These are phyloP conservation scores for Populus alba DNA, from an alignment of 345 rosid species.

Conservation along the genomic window DNA sequence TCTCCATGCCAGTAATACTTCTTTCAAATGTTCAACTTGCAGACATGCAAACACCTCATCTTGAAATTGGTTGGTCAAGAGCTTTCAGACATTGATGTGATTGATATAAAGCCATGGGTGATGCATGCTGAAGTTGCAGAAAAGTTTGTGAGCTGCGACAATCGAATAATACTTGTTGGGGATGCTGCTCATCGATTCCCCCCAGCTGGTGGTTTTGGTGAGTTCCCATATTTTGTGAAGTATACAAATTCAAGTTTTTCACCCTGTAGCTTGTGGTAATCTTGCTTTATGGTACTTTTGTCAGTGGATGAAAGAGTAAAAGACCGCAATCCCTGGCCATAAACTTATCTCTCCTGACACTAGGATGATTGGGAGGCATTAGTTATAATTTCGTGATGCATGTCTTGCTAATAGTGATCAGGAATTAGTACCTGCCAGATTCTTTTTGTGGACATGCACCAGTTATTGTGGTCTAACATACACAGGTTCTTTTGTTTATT, in stretches of 20 bases:
- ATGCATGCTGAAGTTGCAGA: constrained; percentile 99
- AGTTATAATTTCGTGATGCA: not conserved
- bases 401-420: not conserved
- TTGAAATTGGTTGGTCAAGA: constrained; percentile 77
- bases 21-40: constrained; percentile 43
- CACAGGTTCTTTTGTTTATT: not conserved
- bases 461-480: not conserved
- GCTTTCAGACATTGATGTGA: constrained; percentile 71
- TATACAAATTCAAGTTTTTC: not conserved
- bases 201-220: constrained; percentile 98
- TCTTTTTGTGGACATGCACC: not conserved
- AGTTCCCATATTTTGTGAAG: constrained; percentile 20
- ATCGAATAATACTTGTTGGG: constrained; percentile 73
- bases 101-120: constrained; percentile 91
- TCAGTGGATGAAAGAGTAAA: not conserved
- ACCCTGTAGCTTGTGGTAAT: not conserved
- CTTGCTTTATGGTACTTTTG: not conserved
- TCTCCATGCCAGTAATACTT: constrained; percentile 21
- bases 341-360: not conserved
- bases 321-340: not conserved
- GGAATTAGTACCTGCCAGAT: not conserved
- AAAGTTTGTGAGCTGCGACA: constrained; percentile 54
- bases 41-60: constrained; percentile 83
- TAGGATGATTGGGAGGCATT: not conserved
- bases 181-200: constrained; percentile 98